Base-by-base conservation (phyloP, 306 rosid genomes). In the Trifolium subterraneum region DNA sequence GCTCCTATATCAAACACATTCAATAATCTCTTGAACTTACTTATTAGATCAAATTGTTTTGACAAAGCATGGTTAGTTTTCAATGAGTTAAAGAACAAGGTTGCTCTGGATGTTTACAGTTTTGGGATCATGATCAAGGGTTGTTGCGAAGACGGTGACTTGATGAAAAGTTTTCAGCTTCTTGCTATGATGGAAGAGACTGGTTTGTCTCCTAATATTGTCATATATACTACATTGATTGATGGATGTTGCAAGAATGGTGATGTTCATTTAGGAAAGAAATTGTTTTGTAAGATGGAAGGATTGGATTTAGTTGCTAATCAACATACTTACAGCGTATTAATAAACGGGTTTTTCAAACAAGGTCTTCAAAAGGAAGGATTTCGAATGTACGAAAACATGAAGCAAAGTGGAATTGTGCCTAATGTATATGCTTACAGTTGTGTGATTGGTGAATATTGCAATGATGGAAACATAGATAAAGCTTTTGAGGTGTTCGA, bases 181-280 rank as follows among this genome's bases (percentile, higher is more conserved):
- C 70, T 90, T 73, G 87, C 31, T 59, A 86, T 80, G 76, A 41
- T 86, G 85, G 81, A 75, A 65, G 76, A 66, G 56, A 36, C 74
- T 68, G 84, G 87, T 33, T 51, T 78, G 79, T 71, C 90, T 82
- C 89, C 89, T 7, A 89, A 88, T 75, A 89, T 85, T 75, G 93
- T 87, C 42, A 84, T 89, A 66, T 88, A 79, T 70, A 85, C 98
- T 73, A 87, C 84, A 12, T 56, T 93, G 88, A 86, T 93, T 23
- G 90, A 89, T 58, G 98, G 95, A 50, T 93, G 88, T 67, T 90
- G 93, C 81, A 90, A 87, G 79, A 90, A 68, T 72, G 89, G 88
- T 41, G 86, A 93, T 62, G 67, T 89, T 38, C 86, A 86, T 18
- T 59, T 78, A 27, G 97, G 90, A 3, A 83, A 86, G 82, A 75